A percentile compares a stretch with the other conserved stretches of the same genome.
Conservation (phyloP, 83 land plant genomes). For the Diphasiastrum complanatum region DNA sequence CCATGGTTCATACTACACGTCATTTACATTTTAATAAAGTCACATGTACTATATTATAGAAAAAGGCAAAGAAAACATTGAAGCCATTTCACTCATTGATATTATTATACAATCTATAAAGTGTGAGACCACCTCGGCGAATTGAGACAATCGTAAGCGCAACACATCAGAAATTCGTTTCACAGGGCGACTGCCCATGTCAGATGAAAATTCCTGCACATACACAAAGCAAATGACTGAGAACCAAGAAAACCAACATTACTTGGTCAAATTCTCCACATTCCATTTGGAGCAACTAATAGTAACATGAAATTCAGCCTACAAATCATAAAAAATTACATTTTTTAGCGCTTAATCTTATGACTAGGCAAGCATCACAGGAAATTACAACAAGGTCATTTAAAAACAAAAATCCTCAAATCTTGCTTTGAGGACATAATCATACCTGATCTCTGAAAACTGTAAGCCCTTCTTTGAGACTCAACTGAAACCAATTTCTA, state of each 20-base stretch:
- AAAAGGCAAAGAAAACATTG: neutral
- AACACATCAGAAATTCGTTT: constrained; percentile 95
- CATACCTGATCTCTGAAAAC: constrained; percentile 95
- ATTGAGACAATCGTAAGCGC: constrained; percentile 70
- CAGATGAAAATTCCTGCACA: constrained; percentile 94
- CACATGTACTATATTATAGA: neutral
- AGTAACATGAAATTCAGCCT: neutral
- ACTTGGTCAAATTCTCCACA: too few species aligned
- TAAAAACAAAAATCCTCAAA: too few species aligned
- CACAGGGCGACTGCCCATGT: constrained; percentile 95
- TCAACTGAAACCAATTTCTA: constrained; percentile 98
- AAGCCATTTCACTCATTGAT: neutral
- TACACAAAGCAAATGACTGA: neutral
- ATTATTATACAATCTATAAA: neutral
- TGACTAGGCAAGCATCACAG: neutral
- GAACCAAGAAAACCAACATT: neutral
- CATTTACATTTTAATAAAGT: too few species aligned
- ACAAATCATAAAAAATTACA: neutral
- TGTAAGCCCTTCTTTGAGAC: constrained; percentile 96
- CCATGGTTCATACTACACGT: too few species aligned
- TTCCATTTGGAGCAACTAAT: neutral
- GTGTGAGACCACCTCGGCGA: constrained; percentile 60
- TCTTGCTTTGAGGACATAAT: too few species aligned
- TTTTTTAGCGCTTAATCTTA: neutral
- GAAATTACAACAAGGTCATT: too few species aligned